Evolutionary conservation across 345 rosid genomes (phyloP).

Genomic region (Populus tremula): DNA sequence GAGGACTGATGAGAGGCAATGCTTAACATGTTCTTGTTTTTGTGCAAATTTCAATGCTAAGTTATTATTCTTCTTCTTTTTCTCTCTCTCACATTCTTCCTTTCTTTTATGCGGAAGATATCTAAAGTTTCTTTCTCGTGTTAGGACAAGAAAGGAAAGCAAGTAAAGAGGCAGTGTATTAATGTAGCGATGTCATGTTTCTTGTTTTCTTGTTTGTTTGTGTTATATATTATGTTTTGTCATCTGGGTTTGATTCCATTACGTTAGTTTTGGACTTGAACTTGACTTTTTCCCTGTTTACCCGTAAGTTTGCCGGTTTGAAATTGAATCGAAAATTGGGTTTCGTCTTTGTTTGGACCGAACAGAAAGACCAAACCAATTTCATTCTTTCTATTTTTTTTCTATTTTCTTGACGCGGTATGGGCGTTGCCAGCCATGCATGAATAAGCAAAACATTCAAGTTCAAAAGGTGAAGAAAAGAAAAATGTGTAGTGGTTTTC

Average conservation of each 20-base stretch:
- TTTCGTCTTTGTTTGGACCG: slow-evolving; percentile 26
- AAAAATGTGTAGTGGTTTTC: not conserved
- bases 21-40: not conserved
- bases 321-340: slow-evolving; percentile 14
- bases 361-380: slow-evolving; percentile 9
- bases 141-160: slow-evolving; percentile 1
- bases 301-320: slow-evolving; percentile 27
- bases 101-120: not conserved
- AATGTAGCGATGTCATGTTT: slow-evolving; percentile 10
- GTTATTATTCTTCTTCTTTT: not conserved
- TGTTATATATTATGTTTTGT: not conserved
- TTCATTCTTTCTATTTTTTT: not conserved
- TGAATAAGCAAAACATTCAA: slow-evolving; percentile 10
- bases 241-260: slow-evolving; percentile 21
- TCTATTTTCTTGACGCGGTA: slow-evolving; percentile 16
- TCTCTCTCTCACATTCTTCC: not conserved
- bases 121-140: slow-evolving; percentile 9
- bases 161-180: slow-evolving; percentile 7
- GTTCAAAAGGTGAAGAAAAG: slow-evolving; percentile 11
- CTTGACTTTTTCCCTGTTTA: slow-evolving; percentile 24
- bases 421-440: slow-evolving; percentile 32
- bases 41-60: not conserved
- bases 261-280: slow-evolving; percentile 22
- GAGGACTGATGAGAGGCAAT: not conserved
- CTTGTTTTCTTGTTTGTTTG: not conserved